Evolutionary conservation across 306 rosid genomes (phyloP), one percentile per base, ranked within the genome.

Genomic region (Sesbania bispinosa): DNA sequence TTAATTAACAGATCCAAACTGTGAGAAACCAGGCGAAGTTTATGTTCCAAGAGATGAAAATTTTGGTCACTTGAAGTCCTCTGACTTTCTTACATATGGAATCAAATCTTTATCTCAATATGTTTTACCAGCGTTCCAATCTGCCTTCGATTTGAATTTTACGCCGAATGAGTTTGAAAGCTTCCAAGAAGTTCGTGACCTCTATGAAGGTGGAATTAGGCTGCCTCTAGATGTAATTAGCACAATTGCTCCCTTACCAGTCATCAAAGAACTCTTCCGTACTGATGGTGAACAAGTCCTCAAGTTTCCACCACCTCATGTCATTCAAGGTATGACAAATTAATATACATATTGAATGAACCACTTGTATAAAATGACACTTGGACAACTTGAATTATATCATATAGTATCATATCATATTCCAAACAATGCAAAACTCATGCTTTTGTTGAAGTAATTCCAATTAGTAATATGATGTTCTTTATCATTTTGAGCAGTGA

Each of bases 41-140:
- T 93, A 93, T 55, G 96, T 91, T 52, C 98, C 98, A n/a, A 85
- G 94, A 74, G 97, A 90, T 18, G 98, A 93, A 67, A 79, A 81
- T 30, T 88, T 93, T 47, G 92, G 93, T 6, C 90, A 88, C 76
- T 47, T 90, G 75, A 93, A 93, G 80, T 54, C 90, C 54, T 76
- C 92, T 0, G 96, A 93, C 68, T 90, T 90, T 36, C 75, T 93
- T 11, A 70, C 77, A 16, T 79, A 84, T 65, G 77, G 85, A 18
- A 62, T 88, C 58, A 93, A 93, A 84, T 85, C 97, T 10, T 2
- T 93, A 38, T 52, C 84, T 36, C 92, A 83, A 14, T 32, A 36
- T 15, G 68, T 88, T 0, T 42, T 82, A 23, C 97, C 97, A 0
- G 84, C 77, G 10, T 69, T 90, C 6, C 79, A 80, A 71, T 78